These are phyloP conservation scores for Penicillium capsulatum DNA, from an alignment of 2,329 filamentous ascomycete genomes.

Conservation along the genomic window DNA sequence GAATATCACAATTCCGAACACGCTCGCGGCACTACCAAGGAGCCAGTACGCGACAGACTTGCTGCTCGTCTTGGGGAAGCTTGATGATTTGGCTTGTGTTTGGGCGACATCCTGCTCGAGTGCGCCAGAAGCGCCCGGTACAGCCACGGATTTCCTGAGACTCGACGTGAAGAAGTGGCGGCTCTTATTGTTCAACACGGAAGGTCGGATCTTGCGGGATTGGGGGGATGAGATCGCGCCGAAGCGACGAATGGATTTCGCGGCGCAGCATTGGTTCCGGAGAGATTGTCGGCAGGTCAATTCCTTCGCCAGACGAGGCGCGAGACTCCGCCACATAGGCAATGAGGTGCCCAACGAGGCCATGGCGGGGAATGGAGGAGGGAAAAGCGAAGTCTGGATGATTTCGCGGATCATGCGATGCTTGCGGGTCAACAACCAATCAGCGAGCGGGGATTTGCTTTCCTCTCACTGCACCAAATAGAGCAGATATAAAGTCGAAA, in stretches of 20 bases:
- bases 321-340: constrained; percentile 32
- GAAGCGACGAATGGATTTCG: constrained; percentile 31
- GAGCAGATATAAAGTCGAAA: too few species aligned
- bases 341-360: constrained; percentile 31
- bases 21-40: constrained; percentile 81
- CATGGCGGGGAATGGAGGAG: constrained; percentile 25
- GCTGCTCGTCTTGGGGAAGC: constrained; percentile 60
- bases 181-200: constrained; percentile 21
- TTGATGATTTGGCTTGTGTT: constrained; percentile 29
- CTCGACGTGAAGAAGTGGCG: constrained; percentile 28
- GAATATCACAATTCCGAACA: constrained; percentile 95
- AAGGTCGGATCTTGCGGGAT: constrained; percentile 25
- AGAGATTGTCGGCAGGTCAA: constrained; percentile 43
- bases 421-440: constrained; percentile 18
- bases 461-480: too few species aligned
- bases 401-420: constrained; percentile 17
- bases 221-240: constrained; percentile 26
- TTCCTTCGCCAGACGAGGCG: constrained; percentile 36
- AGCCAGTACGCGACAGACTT: constrained; percentile 89
- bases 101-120: constrained; percentile 24
- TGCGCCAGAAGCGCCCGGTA: constrained; percentile 18
- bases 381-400: constrained; percentile 10
- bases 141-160: constrained; percentile 21
- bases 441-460: constrained; percentile 19
- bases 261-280: constrained; percentile 28